phyloP scores from a whole-genome alignment of 192 early-diverging fungal genomes.

The Geranomyces michiganensis region DNA sequence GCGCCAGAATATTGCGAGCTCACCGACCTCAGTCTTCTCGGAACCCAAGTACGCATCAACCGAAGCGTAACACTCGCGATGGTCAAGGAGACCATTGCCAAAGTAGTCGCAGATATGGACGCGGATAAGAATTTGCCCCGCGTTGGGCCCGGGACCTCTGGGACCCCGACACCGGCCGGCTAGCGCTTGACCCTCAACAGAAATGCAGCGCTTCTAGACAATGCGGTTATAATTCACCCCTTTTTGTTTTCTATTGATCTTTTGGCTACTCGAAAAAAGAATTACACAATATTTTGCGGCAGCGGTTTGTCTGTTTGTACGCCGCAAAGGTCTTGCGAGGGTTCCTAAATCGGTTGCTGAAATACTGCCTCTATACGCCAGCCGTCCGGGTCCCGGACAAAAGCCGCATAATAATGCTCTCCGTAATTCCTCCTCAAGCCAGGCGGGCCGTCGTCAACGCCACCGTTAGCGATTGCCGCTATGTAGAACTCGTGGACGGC shows the following conservation, averaged over 20 bases:
- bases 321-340: too few species aligned
- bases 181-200: too few species aligned
- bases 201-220: too few species aligned
- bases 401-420: constrained; percentile 1
- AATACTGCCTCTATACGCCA: background rate
- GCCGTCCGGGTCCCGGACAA: background rate
- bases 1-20: constrained; percentile 42
- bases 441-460: background rate
- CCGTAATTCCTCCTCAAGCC: background rate
- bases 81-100: constrained; percentile 16
- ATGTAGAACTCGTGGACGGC: background rate
- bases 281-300: too few species aligned
- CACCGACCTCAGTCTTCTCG: constrained; percentile 1
- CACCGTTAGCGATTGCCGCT: background rate
- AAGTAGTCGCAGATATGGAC: background rate
- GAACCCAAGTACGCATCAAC: constrained; percentile 18
- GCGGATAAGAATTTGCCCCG: background rate
- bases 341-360: background rate
- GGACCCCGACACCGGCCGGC: too few species aligned
- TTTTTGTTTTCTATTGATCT: too few species aligned
- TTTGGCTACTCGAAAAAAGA: too few species aligned
- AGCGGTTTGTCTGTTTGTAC: too few species aligned
- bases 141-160: too few species aligned
- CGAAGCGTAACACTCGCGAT: background rate
- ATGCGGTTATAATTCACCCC: too few species aligned